phyloP scores from a whole-genome alignment of 1,139 yeast species.

The Hyphopichia fennica region DNA sequence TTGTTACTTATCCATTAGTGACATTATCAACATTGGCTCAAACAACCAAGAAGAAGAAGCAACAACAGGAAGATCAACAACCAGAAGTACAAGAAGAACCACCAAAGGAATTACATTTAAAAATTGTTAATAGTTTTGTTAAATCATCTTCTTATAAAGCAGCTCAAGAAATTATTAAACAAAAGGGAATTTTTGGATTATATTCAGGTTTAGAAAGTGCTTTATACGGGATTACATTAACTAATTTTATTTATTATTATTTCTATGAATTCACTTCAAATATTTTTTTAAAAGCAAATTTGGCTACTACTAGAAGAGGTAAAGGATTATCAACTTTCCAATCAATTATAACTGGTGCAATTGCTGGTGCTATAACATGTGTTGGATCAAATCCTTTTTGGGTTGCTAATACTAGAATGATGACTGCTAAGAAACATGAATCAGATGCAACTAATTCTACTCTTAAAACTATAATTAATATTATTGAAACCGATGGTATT shows the following conservation, averaged over 20 bases:
- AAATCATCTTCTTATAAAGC: conserved; percentile 30
- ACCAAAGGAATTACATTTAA: conserved; percentile 13
- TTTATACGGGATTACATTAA: conserved; percentile 77
- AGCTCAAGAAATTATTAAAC: conserved; percentile 48
- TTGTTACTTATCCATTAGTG: conserved; percentile 82
- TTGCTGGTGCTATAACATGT: conserved; percentile 87
- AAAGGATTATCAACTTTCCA: conserved; percentile 63
- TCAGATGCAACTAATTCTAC: conserved; percentile 31
- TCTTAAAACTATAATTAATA: conserved; percentile 55
- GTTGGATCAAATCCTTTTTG: conserved; percentile 90
- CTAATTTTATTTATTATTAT: conserved; percentile 88
- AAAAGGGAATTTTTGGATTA: conserved; percentile 70
- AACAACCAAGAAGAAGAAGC: conserved; percentile 51
- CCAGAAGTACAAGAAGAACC: conserved; percentile 4
- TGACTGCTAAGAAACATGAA: conserved; percentile 56
- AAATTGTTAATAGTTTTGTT: conserved; percentile 19
- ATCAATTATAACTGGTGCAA: conserved; percentile 75
- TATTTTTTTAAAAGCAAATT: conserved; percentile 46
- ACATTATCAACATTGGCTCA: conserved; percentile 85
- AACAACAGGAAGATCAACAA: conserved; percentile 12
- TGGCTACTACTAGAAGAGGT: conserved; percentile 19
- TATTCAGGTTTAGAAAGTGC: conserved; percentile 91
- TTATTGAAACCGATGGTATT: conserved; percentile 70
- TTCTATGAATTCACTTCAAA: conserved; percentile 76
- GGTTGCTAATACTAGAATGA: conserved; percentile 86